phyloP scores from a whole-genome alignment of 129 eudicot genomes.

The Rutidosis leptorrhynchoides region DNA sequence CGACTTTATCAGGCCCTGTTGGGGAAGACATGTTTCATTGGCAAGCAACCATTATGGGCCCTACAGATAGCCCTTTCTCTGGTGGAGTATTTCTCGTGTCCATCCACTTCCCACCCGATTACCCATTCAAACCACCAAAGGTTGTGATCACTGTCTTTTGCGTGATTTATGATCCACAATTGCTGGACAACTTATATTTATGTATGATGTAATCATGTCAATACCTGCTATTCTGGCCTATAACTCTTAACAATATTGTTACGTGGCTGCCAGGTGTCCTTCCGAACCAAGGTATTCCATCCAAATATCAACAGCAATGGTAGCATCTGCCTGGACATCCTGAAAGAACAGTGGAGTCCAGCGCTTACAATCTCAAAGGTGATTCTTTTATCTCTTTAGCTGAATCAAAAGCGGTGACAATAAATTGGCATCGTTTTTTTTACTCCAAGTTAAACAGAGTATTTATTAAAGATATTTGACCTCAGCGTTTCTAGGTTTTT shows the following conservation, averaged over 20 bases:
- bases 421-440: background rate
- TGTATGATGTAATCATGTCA: background rate
- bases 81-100: conserved; percentile 74
- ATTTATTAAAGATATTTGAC: no score
- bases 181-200: background rate
- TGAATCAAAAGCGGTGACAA: background rate
- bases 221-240: background rate
- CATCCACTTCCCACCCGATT: conserved; percentile 83
- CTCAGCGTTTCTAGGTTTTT: no score
- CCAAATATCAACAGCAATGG: conserved; percentile 83
- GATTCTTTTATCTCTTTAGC: conserved; percentile 5
- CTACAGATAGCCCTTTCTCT: conserved; percentile 68
- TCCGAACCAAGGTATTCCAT: conserved; percentile 70
- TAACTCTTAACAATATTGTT: background rate
- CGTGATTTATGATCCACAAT: background rate
- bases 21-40: conserved; percentile 86
- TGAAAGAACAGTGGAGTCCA: conserved; percentile 88
- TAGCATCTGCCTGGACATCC: conserved; percentile 78
- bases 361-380: conserved; percentile 86
- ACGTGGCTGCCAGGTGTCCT: conserved; percentile 55
- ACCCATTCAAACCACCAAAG: conserved; percentile 87
- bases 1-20: conserved; percentile 78
- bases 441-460: no score
- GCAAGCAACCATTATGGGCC: conserved; percentile 93
- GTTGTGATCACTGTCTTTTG: conserved; percentile 24